Base-by-base conservation (phyloP, 1,284 basidiomycete genomes). In the Cutaneotrichosporon cutaneum region DNA sequence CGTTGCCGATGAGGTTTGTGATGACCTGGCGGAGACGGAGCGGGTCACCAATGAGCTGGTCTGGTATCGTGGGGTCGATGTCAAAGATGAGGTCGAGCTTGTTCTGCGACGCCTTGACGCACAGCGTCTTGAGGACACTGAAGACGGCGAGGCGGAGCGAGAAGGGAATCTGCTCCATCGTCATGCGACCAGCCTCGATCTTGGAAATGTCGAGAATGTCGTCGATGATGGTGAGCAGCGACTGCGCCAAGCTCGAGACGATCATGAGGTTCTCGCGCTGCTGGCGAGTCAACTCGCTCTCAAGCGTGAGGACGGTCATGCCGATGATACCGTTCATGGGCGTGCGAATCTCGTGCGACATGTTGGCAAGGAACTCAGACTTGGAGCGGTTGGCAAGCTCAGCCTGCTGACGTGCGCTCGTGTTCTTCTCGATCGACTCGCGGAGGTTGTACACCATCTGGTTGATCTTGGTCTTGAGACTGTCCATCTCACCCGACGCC, bases 301-400 rank as follows among this genome's bases (percentile, higher is more conserved):
- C 84, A 53, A 85, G 79, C 2, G 84, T 85, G 48, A 85, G 76
- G 8, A 83, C 82, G 0, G 96, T 99, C 94, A 99, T 96, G 61
- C 79, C 95, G 70, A 99, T 99, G 80, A 99, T 99, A 74, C 95
- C 94, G 77, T 97, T 97, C 94, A 97, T 97, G 0, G 94, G 94
- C 27, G 94, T 97, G 74, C 92, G 92, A 75, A 95, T 95, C 80
- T 94, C 92, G 78, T 95, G 92, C n/a, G 88, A 90, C 92, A 95
- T 96, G 72, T 96, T 96, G 9, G 94, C 93, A 82, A 96, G 85
- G 82, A 99, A 99, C 81, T 99, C 95, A 53, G 90, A 94, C 85
- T 99, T 99, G 81, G 87, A 90, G 77, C 92, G 85, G 80, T 99
- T 99, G 27, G 92, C 92, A 75, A 96, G 80, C 82, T 99, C 96